Evolutionary conservation across 1,284 basidiomycete species (phyloP), one percentile per base, ranked within the genome.

Genomic region (Rhodofomes roseus): DNA sequence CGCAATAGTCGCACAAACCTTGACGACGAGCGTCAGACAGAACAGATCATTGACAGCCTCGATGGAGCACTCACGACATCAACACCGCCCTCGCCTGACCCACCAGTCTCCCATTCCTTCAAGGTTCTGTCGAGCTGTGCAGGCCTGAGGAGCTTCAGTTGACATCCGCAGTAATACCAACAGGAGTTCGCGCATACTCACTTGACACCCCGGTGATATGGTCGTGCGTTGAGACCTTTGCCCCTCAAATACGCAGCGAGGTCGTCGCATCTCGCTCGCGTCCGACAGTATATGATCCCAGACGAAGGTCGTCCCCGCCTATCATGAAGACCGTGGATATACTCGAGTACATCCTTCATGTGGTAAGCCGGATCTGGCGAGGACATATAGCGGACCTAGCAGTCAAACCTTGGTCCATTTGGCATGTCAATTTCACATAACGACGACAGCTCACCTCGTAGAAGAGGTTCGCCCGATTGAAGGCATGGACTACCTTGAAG

Each of bases 251-350:
- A 87, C 0, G 70, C 70, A 0, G 90, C 81, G 4, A 95, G 74
- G 11, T 84, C 84, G 62, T 92, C 82, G 62, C 93, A 95, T 46
- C 81, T 83, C 5, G 73, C 77, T 41, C 82, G 81, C 34, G 77
- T 79, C 29, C 92, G 78, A 70, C 92, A 95, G 68, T 95, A 95
- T 1, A 95, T 81, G 46, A 95, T 87, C 0, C 93, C 93, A 0
- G 85, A 87, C 0, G 89, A 89, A 1, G 86, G 76, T 14, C 80
- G 74, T 23, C 81, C 80, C 8, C 87, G 78, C 58, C 85, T 78
- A 34, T 76, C 72, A 66, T 89, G 80, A 31, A 90, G 73, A 1
- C 75, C 79, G 22, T 74, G 76, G 61, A 95, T 89, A 68, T 88
- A 92, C 29, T 85, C 79, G 63, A 77, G 76, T 5, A 94, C 81